Base-by-base conservation (phyloP, 768 basidiomycete species). In the Kwoniella sp. region DNA sequence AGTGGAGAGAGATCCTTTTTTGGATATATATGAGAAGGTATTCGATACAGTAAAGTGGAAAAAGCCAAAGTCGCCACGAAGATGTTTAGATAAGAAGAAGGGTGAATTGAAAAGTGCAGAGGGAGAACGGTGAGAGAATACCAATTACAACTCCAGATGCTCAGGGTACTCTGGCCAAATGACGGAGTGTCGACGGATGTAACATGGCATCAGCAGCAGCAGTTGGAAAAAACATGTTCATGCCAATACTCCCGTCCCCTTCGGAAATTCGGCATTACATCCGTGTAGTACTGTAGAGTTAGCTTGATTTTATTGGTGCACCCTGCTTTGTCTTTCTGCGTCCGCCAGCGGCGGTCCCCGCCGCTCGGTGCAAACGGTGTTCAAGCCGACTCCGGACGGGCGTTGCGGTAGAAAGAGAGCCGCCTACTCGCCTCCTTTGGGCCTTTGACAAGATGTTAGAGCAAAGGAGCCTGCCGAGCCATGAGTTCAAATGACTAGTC, bases 111-210 rank as follows among this genome's bases (percentile, higher is more conserved):
- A 45, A 45, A 17, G 9, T 3, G 20, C 9, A 45, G 41, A 45
- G 41, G 20, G 41, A 9, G 34, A 5, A 13, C 5, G 34, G 34
- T 34, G 34, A 34, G 34, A 34, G 34, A 34, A 13, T 5, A 13
- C 8, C 41, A 45, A 45, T 7, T 8, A 45, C 41, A 45, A 45
- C 41, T 20, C 20, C 41, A 17, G 41, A 11, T 17, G 17, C 11
- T 45, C 41, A 45, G 41, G 41, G 41, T 20, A 45, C 41, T 17
- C 3, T 45, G 11, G 5, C 8, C 5, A 45, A 45, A 45, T 45
- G 41, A 45, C 41, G 41, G 41, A 45, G 41, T 45, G 41, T n/a
- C n/a, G 41, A 45, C 41, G 41, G 41, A 45, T 45, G 41, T 45
- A 45, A 9, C 8, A 45, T 9, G 15, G 15, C 5, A 45, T 9